Evolutionary conservation across 2,329 filamentous ascomycete genomes (phyloP).

Genomic region (Furcasterigmium sp.): DNA sequence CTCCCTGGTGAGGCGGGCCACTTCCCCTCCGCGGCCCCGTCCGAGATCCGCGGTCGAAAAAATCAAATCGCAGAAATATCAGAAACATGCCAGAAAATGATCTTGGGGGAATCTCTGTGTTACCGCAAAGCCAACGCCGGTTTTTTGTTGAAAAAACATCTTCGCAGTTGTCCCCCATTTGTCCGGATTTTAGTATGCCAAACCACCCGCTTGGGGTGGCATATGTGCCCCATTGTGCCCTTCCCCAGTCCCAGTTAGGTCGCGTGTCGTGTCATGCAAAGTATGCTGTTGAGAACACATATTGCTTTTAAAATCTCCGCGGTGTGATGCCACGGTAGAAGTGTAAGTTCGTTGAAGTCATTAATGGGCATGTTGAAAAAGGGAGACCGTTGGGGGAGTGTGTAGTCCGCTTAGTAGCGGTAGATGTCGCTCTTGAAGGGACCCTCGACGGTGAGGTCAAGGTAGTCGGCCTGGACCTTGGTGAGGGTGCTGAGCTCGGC

Average conservation of each 20-base stretch:
- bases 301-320: slow-evolving; percentile 10
- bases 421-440: slow-evolving; percentile 91
- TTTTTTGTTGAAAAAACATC: slow-evolving; percentile 31
- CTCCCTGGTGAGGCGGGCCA: slow-evolving; percentile 1
- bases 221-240: slow-evolving; percentile 18
- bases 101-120: slow-evolving; percentile 22
- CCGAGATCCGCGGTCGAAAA: slow-evolving; percentile 1
- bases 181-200: slow-evolving; percentile 16
- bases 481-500: slow-evolving; percentile 87
- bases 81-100: slow-evolving; percentile 19
- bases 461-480: slow-evolving; percentile 87
- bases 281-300: slow-evolving; percentile 40
- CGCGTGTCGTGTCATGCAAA: slow-evolving; percentile 26
- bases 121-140: slow-evolving; percentile 28
- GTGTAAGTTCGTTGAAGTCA: slow-evolving; percentile 14
- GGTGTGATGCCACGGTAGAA: slow-evolving; percentile 4
- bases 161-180: slow-evolving; percentile 15
- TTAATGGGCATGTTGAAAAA: slow-evolving; percentile 12
- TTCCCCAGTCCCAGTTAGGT: slow-evolving; percentile 18
- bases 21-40: neutral
- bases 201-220: no score
- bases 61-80: slow-evolving; percentile 13
- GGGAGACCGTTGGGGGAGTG: slow-evolving; percentile 19
- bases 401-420: slow-evolving; percentile 38
- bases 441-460: slow-evolving; percentile 77